Evolutionary conservation across 2,329 filamentous ascomycete genomes (phyloP).

Genomic region (Hirsutella thompsonii): DNA sequence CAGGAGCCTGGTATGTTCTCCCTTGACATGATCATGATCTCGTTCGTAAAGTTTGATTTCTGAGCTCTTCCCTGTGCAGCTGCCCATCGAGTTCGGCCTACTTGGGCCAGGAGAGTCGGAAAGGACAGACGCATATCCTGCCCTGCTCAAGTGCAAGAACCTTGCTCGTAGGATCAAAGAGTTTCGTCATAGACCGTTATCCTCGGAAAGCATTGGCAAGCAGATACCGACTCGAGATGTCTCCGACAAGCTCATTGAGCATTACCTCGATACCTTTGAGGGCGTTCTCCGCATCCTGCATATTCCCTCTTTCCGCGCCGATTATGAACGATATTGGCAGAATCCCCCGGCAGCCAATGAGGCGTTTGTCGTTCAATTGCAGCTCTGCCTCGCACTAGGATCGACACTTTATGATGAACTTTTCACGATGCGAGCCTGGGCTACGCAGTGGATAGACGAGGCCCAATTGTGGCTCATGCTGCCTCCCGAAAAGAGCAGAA

Average conservation of each 20-base stretch:
- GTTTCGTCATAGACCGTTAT: constrained; percentile 21
- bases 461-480: constrained; percentile 36
- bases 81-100: constrained; percentile 14
- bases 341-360: constrained; percentile 23
- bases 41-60: too few species aligned
- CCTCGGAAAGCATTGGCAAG: constrained; percentile 22
- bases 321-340: constrained; percentile 39
- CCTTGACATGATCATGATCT: too few species aligned
- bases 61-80: constrained; percentile 12
- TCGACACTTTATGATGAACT: constrained; percentile 31
- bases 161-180: constrained; percentile 28
- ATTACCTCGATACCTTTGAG: constrained; percentile 43
- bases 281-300: constrained; percentile 44
- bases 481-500: constrained; percentile 32
- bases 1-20: constrained; percentile 23
- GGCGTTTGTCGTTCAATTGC: constrained; percentile 37
- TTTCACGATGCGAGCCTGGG: constrained; percentile 27
- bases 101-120: constrained; percentile 13
- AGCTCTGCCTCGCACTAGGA: constrained; percentile 40
- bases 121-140: constrained; percentile 16
- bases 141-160: constrained; percentile 26
- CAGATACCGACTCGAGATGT: constrained; percentile 24
- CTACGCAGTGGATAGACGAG: constrained; percentile 38
- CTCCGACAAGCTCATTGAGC: constrained; percentile 36
- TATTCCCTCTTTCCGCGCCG: constrained; percentile 39